Conservation (phyloP, 495 filamentous ascomycete species). For the Neurospora sp. region DNA sequence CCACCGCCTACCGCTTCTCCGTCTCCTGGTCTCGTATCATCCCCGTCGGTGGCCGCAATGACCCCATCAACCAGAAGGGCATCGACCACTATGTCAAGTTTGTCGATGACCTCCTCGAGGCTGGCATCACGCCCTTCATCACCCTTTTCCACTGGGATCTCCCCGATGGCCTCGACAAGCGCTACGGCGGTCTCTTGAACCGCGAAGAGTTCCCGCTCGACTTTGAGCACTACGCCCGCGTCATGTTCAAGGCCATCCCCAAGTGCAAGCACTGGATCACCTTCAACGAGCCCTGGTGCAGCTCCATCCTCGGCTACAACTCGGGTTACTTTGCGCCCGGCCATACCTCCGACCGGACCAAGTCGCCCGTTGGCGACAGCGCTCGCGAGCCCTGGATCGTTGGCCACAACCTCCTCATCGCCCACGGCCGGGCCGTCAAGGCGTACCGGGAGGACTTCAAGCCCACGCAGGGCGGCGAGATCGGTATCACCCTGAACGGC, state of each 20-base stretch:
- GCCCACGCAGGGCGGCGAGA: slow-evolving; percentile 45
- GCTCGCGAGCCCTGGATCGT: slow-evolving; percentile 50
- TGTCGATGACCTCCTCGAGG: slow-evolving; percentile 48
- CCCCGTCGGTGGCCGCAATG: slow-evolving; percentile 52
- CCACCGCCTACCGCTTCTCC: slow-evolving; percentile 64
- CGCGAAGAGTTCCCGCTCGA: slow-evolving; percentile 49
- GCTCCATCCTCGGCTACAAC: slow-evolving; percentile 50
- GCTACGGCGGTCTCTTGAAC: slow-evolving; percentile 52
- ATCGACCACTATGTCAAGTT: slow-evolving; percentile 53
- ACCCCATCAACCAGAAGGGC: slow-evolving; percentile 50
- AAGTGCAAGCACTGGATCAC: slow-evolving; percentile 58
- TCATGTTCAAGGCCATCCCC: slow-evolving; percentile 47
- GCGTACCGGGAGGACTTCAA: slow-evolving; percentile 61
- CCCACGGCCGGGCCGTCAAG: slow-evolving; percentile 53
- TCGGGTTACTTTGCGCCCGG: slow-evolving; percentile 51
- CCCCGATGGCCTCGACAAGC: slow-evolving; percentile 49
- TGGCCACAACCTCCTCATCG: slow-evolving; percentile 51
- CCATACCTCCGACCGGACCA: slow-evolving; percentile 46
- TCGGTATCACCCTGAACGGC: slow-evolving; percentile 55
- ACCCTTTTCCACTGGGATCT: slow-evolving; percentile 60
- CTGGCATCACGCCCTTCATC: slow-evolving; percentile 50
- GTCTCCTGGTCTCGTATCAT: slow-evolving; percentile 68
- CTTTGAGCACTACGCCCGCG: slow-evolving; percentile 50
- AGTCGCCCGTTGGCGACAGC: slow-evolving; percentile 45
- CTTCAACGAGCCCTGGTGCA: slow-evolving; percentile 58